Evolutionary conservation across 75 land plant genomes (phyloP).

Genomic region (Selaginella tamariscina): DNA sequence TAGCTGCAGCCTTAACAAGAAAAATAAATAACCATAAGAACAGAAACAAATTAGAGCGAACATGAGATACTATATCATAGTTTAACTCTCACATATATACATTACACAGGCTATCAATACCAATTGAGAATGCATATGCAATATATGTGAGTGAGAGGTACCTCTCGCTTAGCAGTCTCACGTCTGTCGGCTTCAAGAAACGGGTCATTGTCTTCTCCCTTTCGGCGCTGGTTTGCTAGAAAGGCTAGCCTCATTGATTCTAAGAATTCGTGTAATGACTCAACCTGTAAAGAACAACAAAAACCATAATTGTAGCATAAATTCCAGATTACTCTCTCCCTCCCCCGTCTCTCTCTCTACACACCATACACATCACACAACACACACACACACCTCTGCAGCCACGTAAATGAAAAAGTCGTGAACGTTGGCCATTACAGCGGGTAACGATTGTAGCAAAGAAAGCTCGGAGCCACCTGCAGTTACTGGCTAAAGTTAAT

Average conservation of each 20-base stretch:
- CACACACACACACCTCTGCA: conserved; percentile 53
- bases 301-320: too few relatives aligned
- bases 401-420: conserved; percentile 88
- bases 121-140: too few relatives aligned
- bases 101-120: too few relatives aligned
- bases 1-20: too few relatives aligned
- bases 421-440: conserved; percentile 73
- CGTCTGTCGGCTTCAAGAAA: conserved; percentile 93
- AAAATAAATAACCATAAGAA: too few relatives aligned
- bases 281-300: conserved; percentile 40
- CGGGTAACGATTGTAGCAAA: conserved; percentile 67
- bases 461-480: conserved; percentile 25
- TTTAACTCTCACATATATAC: too few relatives aligned
- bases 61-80: too few relatives aligned
- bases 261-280: conserved; percentile 69
- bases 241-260: conserved; percentile 75
- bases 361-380: not conserved
- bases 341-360: too few relatives aligned
- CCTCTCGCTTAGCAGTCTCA: conserved; percentile 79
- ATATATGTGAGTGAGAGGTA: too few relatives aligned
- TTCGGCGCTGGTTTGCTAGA: conserved; percentile 60
- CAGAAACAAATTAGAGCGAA: too few relatives aligned
- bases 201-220: conserved; percentile 73
- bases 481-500: too few relatives aligned
- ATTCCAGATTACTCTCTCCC: too few relatives aligned